A percentile compares a stretch with the other conserved stretches of the same genome.
Conservation (phyloP, 2,329 filamentous ascomycete genomes). For the Penicillium freii region DNA sequence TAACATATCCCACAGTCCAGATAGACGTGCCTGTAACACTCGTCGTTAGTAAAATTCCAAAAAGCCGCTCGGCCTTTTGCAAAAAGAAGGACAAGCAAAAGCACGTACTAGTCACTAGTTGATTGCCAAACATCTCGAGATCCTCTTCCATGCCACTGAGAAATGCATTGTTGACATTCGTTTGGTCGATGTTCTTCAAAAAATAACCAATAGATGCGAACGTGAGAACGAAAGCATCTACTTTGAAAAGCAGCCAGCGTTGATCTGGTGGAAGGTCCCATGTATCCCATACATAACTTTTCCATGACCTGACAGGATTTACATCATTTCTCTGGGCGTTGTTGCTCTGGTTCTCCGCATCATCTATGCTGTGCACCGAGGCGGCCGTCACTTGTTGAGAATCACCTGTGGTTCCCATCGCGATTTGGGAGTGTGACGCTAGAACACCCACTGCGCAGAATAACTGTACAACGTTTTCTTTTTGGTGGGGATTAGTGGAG, state of each 20-base stretch:
- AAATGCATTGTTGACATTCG: constrained; percentile 46
- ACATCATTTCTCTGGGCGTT: neutral
- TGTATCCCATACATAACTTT: constrained; percentile 26
- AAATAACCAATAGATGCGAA: constrained; percentile 33
- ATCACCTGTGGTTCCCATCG: neutral
- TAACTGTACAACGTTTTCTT: no score
- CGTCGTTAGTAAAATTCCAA: neutral
- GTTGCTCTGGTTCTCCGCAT: constrained; percentile 2
- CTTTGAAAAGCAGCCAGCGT: constrained; percentile 31
- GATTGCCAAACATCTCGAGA: constrained; percentile 35
- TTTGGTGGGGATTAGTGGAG: neutral
- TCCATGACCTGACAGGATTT: constrained; percentile 17
- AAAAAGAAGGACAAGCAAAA: neutral
- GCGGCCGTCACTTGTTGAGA: neutral
- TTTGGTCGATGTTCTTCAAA: constrained; percentile 39
- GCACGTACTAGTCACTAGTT: constrained; percentile 35
- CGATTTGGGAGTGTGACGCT: neutral
- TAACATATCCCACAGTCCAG: constrained; percentile 49
- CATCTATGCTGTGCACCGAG: neutral
- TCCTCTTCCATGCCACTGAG: constrained; percentile 41
- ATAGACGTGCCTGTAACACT: constrained; percentile 28
- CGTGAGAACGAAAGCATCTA: constrained; percentile 30
- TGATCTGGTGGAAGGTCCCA: constrained; percentile 23
- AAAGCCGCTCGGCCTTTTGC: no score
- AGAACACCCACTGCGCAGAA: neutral